Evolutionary conservation across 163 green algal genomes (phyloP), one percentile per base, ranked within the genome.

Genomic region (Dunaliella salina): DNA sequence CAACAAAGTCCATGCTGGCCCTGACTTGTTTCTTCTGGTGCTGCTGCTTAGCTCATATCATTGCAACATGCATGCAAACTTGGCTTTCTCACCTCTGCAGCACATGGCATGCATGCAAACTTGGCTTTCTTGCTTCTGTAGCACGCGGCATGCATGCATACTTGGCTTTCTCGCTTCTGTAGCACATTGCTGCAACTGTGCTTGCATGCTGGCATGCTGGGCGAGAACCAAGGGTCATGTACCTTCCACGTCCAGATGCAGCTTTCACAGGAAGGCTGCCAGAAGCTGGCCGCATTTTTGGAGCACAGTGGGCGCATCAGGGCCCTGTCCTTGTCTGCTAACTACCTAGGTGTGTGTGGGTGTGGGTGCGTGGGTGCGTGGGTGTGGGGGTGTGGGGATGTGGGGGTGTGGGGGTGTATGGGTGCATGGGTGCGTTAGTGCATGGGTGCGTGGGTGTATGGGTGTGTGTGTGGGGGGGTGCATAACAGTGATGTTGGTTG

Each of bases 191-290:
- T 4, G 8, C 67, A 33, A 30, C 29, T 79, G 67, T 79, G 67
- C 67, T 33, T 29, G 67, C 67, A 79, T 79, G 25, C 8, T 79
- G 72, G 17, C 40, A 20, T 81, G 33, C 79, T 90, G 30, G 88
- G 88, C 12, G 88, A 91, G 33, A 90, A 91, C 80, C 88, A 87
- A 78, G 88, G 88, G 17, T 88, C 90, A 13, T 92, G 90, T 71
- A 90, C 87, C 82, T 93, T 93, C 84, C 90, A 93, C 26, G 90
- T 89, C 26, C 86, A 92, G 33, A 93, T 93, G 90, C 86, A 87
- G 46, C 85, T 93, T 30, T 86, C 88, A 1, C 63, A 72, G 8
- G 90, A 92, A 33, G 90, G 90, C 25, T 85, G 90, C 85, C 84
- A 86, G 32, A 91, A 91, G 86, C 86, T 93, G 34, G 85, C 89